Conservation (phyloP, 352 stramenopile genomes). For the Pythium insidiosum region DNA sequence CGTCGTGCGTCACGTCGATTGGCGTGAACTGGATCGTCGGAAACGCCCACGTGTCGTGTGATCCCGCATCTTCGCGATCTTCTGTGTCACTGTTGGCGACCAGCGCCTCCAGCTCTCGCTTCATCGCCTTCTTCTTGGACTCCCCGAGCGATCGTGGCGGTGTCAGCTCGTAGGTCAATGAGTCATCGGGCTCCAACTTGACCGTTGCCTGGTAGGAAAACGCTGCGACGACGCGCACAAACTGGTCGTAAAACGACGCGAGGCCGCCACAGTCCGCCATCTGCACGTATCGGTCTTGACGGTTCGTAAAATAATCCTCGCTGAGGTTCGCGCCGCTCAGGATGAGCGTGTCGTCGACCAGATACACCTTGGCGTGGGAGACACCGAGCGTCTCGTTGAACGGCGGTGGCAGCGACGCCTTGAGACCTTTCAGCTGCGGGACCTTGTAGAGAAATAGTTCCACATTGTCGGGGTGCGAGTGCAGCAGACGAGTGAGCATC, state of each 20-base stretch:
- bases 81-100: conserved; percentile 20
- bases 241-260: conserved; percentile 62
- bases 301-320: conserved; percentile 78
- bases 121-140: conserved; percentile 21
- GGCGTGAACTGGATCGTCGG: conserved; percentile 72
- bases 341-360: conserved; percentile 73
- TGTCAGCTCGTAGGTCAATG: not conserved
- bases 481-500: conserved; percentile 42
- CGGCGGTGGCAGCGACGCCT: conserved; percentile 49
- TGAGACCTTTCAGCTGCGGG: conserved; percentile 52
- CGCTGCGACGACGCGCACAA: conserved; percentile 38
- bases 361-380: conserved; percentile 79
- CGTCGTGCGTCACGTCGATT: conserved; percentile 45
- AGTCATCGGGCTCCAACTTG: not conserved
- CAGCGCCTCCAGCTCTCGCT: conserved; percentile 31
- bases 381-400: conserved; percentile 83
- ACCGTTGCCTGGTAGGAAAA: conserved; percentile 41
- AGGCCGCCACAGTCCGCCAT: conserved; percentile 38
- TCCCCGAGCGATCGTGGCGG: not conserved
- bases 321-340: conserved; percentile 80
- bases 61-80: not conserved
- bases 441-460: conserved; percentile 63
- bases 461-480: conserved; percentile 40
- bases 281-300: conserved; percentile 76
- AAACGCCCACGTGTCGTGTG: conserved; percentile 57